Evolutionary conservation across 495 filamentous ascomycete genomes (phyloP).

Genomic region (Neurospora sp.): DNA sequence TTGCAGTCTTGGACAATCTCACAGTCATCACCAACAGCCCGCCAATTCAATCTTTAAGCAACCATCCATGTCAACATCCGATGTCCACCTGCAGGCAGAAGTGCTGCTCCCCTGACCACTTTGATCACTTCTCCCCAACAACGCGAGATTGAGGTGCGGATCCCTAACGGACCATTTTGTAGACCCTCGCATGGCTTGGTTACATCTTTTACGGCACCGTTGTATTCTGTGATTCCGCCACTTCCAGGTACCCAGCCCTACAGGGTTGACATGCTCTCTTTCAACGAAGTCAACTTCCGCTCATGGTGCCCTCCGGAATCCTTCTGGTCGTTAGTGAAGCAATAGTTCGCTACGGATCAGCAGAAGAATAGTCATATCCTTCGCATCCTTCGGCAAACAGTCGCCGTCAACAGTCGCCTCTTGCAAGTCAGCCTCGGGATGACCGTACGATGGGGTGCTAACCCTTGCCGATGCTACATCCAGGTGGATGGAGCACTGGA

Average conservation of each 20-base stretch:
- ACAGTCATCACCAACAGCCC: neutral
- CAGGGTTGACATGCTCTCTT: neutral
- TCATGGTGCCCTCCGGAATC: neutral
- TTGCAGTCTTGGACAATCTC: neutral
- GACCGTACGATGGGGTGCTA: neutral
- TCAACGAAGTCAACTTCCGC: neutral
- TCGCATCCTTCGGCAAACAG: neutral
- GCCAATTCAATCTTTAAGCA: too few relatives aligned
- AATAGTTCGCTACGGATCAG: neutral
- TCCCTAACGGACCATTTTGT: neutral
- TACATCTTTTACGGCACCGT: neutral
- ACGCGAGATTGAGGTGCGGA: neutral
- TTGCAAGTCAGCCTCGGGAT: neutral
- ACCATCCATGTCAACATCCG: neutral
- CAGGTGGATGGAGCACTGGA: neutral
- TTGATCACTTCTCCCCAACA: neutral
- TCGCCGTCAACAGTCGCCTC: neutral
- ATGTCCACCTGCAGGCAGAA: neutral
- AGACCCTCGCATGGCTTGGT: neutral
- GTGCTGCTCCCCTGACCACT: neutral
- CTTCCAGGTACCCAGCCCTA: neutral
- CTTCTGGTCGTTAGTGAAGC: neutral
- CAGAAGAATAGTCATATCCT: neutral
- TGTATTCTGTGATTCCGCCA: neutral
- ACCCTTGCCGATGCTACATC: neutral